Conservation (phyloP, 208 protist species). For the Leishmania amazonensis region DNA sequence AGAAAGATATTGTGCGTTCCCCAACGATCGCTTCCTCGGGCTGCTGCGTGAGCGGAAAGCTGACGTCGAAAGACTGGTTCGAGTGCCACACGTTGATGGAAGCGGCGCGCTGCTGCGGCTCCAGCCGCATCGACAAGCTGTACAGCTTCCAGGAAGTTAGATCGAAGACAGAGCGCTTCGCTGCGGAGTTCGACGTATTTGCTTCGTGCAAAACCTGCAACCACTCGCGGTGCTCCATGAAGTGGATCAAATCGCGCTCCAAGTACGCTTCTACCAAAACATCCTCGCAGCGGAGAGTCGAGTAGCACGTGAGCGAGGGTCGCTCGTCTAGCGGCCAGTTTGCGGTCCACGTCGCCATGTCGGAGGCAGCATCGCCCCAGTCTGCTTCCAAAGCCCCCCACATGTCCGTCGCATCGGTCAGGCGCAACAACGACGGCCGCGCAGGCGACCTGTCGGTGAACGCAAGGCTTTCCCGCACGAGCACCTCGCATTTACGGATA, state of each 20-base stretch:
- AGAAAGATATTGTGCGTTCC: conserved; percentile 29
- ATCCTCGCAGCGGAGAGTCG: conserved; percentile 23
- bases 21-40: conserved; percentile 25
- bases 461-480: neutral
- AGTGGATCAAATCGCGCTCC: conserved; percentile 30
- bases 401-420: conserved; percentile 1
- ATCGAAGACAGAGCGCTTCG: neutral
- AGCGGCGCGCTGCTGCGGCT: conserved; percentile 25
- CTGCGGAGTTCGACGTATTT: neutral
- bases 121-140: conserved; percentile 30
- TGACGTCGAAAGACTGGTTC: conserved; percentile 26
- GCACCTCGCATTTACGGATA: conserved; percentile 2
- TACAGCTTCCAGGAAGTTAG: conserved; percentile 18
- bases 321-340: neutral
- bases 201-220: conserved; percentile 3
- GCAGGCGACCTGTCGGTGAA: neutral
- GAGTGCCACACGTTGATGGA: conserved; percentile 36
- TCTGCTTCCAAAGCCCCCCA: conserved; percentile 9
- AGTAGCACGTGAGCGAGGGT: neutral
- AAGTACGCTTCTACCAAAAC: conserved; percentile 27
- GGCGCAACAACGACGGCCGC: neutral
- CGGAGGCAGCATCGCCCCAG: conserved; percentile 7
- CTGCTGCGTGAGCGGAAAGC: conserved; percentile 18
- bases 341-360: conserved; percentile 1
- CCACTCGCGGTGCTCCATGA: conserved; percentile 30